Evolutionary conservation across 805 yeast genomes (phyloP).

Genomic region (Hanseniaspora lachancei): DNA sequence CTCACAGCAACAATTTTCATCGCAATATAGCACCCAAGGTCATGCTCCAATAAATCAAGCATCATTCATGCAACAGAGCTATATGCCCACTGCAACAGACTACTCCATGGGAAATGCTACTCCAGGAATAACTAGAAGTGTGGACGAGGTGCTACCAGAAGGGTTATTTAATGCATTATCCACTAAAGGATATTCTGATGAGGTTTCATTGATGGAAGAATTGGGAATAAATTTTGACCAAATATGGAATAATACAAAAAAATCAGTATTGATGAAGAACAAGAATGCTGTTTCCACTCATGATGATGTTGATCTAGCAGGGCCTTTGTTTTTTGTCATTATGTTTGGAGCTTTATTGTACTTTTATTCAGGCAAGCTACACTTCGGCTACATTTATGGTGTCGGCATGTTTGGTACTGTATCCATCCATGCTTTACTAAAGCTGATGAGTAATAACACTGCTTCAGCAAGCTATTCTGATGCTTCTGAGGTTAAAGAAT

Average conservation of each 20-base stretch:
- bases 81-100: conserved; percentile 17
- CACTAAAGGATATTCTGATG: conserved; percentile 87
- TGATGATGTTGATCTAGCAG: conserved; percentile 58
- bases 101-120: conserved; percentile 4
- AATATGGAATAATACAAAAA: conserved; percentile 64
- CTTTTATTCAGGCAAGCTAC: conserved; percentile 80
- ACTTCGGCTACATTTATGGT: conserved; percentile 93
- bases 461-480: conserved; percentile 30
- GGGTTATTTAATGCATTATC: conserved; percentile 89
- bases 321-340: conserved; percentile 80
- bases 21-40: neutral
- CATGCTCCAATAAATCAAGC: conserved; percentile 6
- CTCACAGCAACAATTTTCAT: neutral
- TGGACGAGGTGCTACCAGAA: conserved; percentile 38
- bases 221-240: conserved; percentile 85
- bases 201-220: conserved; percentile 83
- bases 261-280: conserved; percentile 42
- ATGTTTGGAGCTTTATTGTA: conserved; percentile 65
- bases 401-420: conserved; percentile 85
- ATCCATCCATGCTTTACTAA: conserved; percentile 71
- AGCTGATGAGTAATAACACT: conserved; percentile 63
- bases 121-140: conserved; percentile 12
- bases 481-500: conserved; percentile 23
- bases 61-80: conserved; percentile 7
- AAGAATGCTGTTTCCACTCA: conserved; percentile 68